Evolutionary conservation across 23 red algal species (phyloP), one percentile per base, ranked within the genome.

Genomic region (Agarophyton chilense): DNA sequence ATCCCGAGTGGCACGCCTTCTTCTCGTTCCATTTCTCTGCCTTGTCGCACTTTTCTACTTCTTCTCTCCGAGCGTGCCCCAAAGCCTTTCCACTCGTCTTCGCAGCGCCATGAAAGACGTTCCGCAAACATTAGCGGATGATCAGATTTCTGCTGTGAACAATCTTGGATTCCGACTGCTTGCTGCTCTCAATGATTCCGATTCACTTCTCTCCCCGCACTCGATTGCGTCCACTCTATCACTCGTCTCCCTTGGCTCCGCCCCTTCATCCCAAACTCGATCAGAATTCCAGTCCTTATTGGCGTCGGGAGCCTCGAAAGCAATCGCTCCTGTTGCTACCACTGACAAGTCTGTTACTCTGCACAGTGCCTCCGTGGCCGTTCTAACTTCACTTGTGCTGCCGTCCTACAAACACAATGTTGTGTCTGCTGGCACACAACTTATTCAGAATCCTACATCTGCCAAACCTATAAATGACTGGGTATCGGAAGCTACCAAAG

Each of bases 151-250:
- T 42, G 65, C 65, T 6, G 34, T 72, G 8, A 72, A 72, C 39
- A 72, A 72, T 72, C 65, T 72, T 1, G 65, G 65, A 19, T 72
- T 72, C 39, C 34, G 31, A 72, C 65, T 72, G 34, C 65, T 72
- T 44, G 34, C 65, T 44, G 34, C 65, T 72, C 29, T 72, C 13
- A 40, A 72, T 35, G 65, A 72, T 10, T 34, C 65, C 17, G 81
- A 86, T 72, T 56, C 60, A 25, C 44, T 86, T 2, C 18, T 86
- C 17, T 86, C 81, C 41, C 81, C 81, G 32, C 24, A 52, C 31
- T 86, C 81, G 11, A 72, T 86, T 3, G 81, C 65, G 31, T 68
- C 81, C 10, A 62, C 81, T 42, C 34, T 86, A 34, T 65, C 81
- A 18, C 58, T 86, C 36, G 81, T 72, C 22, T 56, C 81, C 14